phyloP scores from a whole-genome alignment of 192 early-diverging fungal species.

The Coemansia sp. region DNA sequence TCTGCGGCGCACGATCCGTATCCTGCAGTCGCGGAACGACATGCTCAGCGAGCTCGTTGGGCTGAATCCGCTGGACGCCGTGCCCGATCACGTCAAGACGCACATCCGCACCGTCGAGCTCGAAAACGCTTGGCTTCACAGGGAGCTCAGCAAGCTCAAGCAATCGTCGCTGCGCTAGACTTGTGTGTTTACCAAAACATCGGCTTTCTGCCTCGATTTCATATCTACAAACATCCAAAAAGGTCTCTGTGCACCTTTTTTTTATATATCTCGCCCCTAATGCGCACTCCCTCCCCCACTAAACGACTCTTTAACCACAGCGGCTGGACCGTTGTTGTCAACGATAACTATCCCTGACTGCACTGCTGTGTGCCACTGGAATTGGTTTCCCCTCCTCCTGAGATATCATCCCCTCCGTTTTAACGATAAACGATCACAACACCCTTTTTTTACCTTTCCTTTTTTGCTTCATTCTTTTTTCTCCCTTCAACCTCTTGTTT shows the following conservation, averaged over 20 bases:
- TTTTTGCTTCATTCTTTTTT: too few relatives aligned
- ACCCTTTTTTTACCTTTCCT: too few relatives aligned
- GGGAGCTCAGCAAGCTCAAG: constrained; percentile 15
- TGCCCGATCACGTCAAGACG: constrained; percentile 26
- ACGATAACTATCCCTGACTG: too few relatives aligned
- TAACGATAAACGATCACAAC: too few relatives aligned
- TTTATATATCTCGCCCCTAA: too few relatives aligned
- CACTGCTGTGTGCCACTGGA: too few relatives aligned
- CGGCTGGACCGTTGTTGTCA: too few relatives aligned
- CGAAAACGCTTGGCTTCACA: constrained; percentile 46
- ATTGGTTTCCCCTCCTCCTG: too few relatives aligned
- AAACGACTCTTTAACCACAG: background rate
- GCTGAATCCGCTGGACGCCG: constrained; percentile 19
- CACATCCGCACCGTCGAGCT: constrained; percentile 51
- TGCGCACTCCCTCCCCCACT: background rate
- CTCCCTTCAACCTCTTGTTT: background rate
- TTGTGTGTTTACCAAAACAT: too few relatives aligned
- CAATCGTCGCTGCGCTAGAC: background rate
- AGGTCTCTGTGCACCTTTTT: background rate
- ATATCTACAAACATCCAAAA: background rate
- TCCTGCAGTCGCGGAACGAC: constrained; percentile 39
- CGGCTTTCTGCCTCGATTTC: too few relatives aligned
- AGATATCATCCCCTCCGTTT: too few relatives aligned
- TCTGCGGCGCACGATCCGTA: constrained; percentile 23
- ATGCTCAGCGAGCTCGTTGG: constrained; percentile 32